Conservation (phyloP, 371 early-diverging fungal species). For the Phascolomyces articulosus region DNA sequence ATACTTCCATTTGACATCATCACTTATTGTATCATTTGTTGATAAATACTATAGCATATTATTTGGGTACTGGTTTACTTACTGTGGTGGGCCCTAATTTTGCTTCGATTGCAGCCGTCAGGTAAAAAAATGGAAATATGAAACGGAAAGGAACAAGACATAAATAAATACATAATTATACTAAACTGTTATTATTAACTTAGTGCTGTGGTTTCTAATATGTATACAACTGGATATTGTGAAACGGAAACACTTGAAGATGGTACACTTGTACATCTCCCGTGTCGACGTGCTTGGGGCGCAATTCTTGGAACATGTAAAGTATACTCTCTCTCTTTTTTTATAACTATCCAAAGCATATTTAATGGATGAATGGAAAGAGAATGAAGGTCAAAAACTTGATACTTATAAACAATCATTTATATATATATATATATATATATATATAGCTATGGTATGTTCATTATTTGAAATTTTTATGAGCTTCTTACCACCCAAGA, state of each 20-base stretch:
- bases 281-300: conserved; percentile 64
- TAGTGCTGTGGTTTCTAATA: conserved; percentile 37
- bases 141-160: neutral
- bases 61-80: conserved; percentile 59
- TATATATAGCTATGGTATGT: conserved; percentile 56
- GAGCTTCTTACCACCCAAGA: conserved; percentile 61
- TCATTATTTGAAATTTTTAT: conserved; percentile 56
- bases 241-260: conserved; percentile 41
- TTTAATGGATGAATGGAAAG: too few relatives aligned
- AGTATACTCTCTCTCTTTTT: conserved; percentile 2
- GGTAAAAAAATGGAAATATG: neutral
- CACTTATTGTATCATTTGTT: too few relatives aligned
- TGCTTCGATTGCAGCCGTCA: conserved; percentile 50
- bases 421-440: too few relatives aligned
- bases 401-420: too few relatives aligned
- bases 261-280: conserved; percentile 45
- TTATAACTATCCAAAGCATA: too few relatives aligned
- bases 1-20: too few relatives aligned
- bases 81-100: conserved; percentile 63
- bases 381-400: too few relatives aligned
- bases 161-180: too few relatives aligned
- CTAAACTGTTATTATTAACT: neutral
- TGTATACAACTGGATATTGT: conserved; percentile 50
- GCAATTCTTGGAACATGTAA: conserved; percentile 61
- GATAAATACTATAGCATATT: conserved; percentile 34